Evolutionary conservation across 202 grass and related monocot species (phyloP), one percentile per base, ranked within the genome.

Genomic region (Schoenoplectus triqueter): DNA sequence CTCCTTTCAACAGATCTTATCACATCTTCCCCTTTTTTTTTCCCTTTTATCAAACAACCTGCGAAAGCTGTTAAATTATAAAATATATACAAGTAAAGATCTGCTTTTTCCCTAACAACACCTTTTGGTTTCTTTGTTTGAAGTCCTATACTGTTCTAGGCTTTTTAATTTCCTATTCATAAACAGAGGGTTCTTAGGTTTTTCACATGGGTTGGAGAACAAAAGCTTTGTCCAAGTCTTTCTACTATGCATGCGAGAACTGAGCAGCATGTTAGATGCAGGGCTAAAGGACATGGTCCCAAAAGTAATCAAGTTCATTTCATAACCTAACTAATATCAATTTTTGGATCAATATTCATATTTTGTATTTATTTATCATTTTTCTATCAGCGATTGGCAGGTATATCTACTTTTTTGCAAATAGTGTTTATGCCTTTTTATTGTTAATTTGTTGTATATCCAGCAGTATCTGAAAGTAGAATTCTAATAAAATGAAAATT

Each of bases 211-310:
- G 18, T 45, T 7, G 7, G 56, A 63, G 56, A 62, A 51, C 18
- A 47, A 82, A 68, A 67, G 15, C 45, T 54, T 54, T 60, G 45
- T 82, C 20, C 19, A 66, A 66, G 45, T 14, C 40, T 31, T 82
- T 52, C 6, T 50, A 66, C 46, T 82, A 46, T 55, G 42, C 80
- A 69, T 52, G 80, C 9, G 63, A 69, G 64, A 76, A 50, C 50
- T 76, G 11, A 76, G 10, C 21, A 56, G 21, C 73, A 76, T 76
- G 50, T 40, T 76, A 56, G 20, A 54, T 83, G 48, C 39, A 39
- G 9, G 59, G 10, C 31, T 2, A 69, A 82, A 51, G 46, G 14
- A 63, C 46, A 82, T 82, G 80, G 80, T 82, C 80, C 63, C 78
- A 82, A 82, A 82, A 69, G 80, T 39, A 22, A n/a, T 52, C 17